Base-by-base conservation (phyloP, 2,329 filamentous ascomycete genomes). In the Colletotrichum paranaense region DNA sequence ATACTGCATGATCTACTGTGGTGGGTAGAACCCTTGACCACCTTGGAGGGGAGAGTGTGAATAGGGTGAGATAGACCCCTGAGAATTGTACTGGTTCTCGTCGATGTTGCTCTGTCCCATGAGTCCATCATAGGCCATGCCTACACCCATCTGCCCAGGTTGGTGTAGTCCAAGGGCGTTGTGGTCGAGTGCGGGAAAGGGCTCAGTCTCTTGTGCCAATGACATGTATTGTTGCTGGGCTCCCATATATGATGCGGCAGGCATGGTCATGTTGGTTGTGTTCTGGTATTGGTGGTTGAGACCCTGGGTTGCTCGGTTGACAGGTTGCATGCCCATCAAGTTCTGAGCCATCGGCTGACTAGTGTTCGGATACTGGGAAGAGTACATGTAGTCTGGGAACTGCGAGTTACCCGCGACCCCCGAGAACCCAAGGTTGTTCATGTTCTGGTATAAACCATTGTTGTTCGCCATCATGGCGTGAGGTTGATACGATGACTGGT, bases 51-150 rank as follows among this genome's bases (percentile, higher is more conserved):
- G 85, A 11, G 85, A 86, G 56, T 81, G 83, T 2, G 78, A 77
- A 72, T 82, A 87, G 0, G 85, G 84, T 42, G 86, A 86, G 14
- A 81, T 81, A 2, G 84, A 86, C 7, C 85, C 84, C 46, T 82
- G 82, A 22, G 81, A 81, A 26, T 80, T 81, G 68, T 81, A 87
- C 38, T 82, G 83, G 24, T 82, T 75, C 19, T 78, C 76, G 28
- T 77, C 76, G 26, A 79, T 78, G 62, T 79, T 78, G 38, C 77
- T 75, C 38, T 79, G 78, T 60, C 81, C 78, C 30, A 81, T 76
- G 66, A 82, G 75, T 55, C 76, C 76, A 30, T 80, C 79, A 65
- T 83, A 86, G n/a, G 73, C 70, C 55, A 84, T 76, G 53, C 78
- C 77, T 9, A 73, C 71, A 28, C 76, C 77, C 55, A 72, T 55